Base-by-base conservation (phyloP, 345 rosid genomes). In the Citropsis articulata region DNA sequence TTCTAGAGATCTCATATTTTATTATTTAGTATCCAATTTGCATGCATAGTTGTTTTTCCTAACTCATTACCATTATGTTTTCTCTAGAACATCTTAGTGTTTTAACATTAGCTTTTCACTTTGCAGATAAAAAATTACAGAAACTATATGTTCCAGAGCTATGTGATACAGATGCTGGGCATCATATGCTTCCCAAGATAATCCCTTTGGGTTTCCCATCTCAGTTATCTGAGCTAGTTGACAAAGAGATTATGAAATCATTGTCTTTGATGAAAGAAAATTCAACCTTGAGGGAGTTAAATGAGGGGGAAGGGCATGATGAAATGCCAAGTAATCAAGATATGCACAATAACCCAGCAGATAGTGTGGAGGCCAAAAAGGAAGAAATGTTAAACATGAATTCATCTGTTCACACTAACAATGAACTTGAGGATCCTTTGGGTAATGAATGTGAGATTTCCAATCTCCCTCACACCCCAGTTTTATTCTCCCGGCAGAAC, bases 171-270 rank as follows among this genome's bases (percentile, higher is more conserved):
- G 92, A 91, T 38, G 87, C 82, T 83, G 87, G 86, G 57, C 93
- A 96, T 81, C 70, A 45, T 65, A 61, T 89, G 66, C 85, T 94
- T 75, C 98, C 94, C 76, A 83, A 85, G 82, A 76, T 90, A 66
- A 85, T 92, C 56, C 86, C 93, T 25, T 92, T 92, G 90, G 86
- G 60, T 75, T 89, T 90, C 75, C 98, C 95, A 72, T 96, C 95
- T 73, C 87, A 81, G 55, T 79, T 96, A 79, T 89, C 97, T 75
- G 94, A 88, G 85, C 83, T 89, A 67, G 85, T 92, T 69, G 95
- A 88, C 88, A 90, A 87, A 84, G 95, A 94, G 87, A 89, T 89
- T 70, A 57, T 83, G 33, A 80, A 77, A 69, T 78, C 95, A 64
- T 71, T 91, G 70, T 77, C 73, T 33, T 69, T 42, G 83, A 87